Evolutionary conservation across 2,329 filamentous ascomycete species (phyloP).

Genomic region (Trichoderma afroharzianum): DNA sequence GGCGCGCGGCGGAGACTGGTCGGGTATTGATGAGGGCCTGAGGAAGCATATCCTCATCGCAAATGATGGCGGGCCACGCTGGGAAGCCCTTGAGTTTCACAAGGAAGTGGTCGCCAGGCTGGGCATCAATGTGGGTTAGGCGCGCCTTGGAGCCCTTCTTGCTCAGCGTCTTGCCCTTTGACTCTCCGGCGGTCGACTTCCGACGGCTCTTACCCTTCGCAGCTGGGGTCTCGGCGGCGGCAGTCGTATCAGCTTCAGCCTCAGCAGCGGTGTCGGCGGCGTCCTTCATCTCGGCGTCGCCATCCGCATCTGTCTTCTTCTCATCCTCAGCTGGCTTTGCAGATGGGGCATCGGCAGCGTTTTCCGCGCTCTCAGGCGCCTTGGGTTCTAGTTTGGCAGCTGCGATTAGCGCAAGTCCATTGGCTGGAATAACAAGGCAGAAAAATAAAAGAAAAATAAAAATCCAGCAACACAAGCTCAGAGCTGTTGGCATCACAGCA

Average conservation of each 20-base stretch:
- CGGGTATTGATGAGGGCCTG: constrained; percentile 69
- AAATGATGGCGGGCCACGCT: constrained; percentile 90
- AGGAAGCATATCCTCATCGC: constrained; percentile 92
- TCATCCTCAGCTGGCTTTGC: constrained; percentile 27
- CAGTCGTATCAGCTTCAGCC: constrained; percentile 26
- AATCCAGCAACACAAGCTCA: not conserved
- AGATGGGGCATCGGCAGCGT: constrained; percentile 29
- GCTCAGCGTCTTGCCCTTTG: constrained; percentile 76
- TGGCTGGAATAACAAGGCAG: not conserved
- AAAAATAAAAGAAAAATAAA: not conserved
- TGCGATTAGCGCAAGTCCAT: constrained; percentile 26
- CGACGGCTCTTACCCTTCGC: constrained; percentile 54
- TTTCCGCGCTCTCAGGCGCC: constrained; percentile 28
- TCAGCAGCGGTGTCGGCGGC: constrained; percentile 31
- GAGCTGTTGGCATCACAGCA: not conserved
- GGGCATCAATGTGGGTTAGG: constrained; percentile 69
- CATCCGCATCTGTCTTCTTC: constrained; percentile 27
- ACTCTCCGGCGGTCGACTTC: constrained; percentile 67
- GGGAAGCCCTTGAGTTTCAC: constrained; percentile 93
- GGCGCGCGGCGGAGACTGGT: constrained; percentile 76
- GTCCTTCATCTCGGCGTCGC: constrained; percentile 54
- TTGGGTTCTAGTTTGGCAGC: constrained; percentile 27
- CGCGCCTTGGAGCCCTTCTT: constrained; percentile 78
- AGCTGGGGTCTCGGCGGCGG: constrained; percentile 28
- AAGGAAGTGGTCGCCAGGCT: constrained; percentile 89